phyloP scores from a whole-genome alignment of 2,329 filamentous ascomycete genomes.

The Ophiostoma sp. region DNA sequence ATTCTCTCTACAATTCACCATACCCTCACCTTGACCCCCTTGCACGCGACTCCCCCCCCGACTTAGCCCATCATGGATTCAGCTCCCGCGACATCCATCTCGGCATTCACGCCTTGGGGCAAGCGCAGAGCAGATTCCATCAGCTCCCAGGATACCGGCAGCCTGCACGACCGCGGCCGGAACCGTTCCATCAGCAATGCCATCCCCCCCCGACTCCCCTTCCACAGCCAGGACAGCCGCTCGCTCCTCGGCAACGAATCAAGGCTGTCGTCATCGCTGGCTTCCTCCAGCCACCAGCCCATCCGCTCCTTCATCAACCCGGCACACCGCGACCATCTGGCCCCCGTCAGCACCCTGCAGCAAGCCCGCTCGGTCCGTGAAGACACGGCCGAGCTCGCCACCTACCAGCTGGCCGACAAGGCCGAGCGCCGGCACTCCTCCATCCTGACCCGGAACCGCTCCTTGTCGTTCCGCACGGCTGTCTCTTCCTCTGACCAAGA shows the following conservation, averaged over 20 bases:
- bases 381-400: conserved; percentile 81
- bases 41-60: no score
- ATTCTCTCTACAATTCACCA: neutral
- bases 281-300: conserved; percentile 49
- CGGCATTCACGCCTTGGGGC: conserved; percentile 43
- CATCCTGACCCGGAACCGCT: conserved; percentile 42
- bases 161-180: conserved; percentile 22
- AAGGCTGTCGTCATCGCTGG: conserved; percentile 40
- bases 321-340: conserved; percentile 52
- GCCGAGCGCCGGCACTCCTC: conserved; percentile 42
- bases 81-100: neutral
- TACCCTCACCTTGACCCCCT: neutral
- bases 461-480: conserved; percentile 33
- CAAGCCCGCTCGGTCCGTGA: conserved; percentile 76
- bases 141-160: conserved; percentile 30
- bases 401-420: conserved; percentile 67
- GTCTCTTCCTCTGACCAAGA: conserved; percentile 32
- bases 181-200: conserved; percentile 28
- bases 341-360: conserved; percentile 61
- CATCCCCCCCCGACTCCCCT: conserved; percentile 32
- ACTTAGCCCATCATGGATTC: neutral
- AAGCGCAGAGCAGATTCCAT: conserved; percentile 39
- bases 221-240: conserved; percentile 17
- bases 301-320: conserved; percentile 68
- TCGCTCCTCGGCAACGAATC: conserved; percentile 23